Conservation (phyloP, 202 grass and related monocot species). For the Panicum hallii region DNA sequence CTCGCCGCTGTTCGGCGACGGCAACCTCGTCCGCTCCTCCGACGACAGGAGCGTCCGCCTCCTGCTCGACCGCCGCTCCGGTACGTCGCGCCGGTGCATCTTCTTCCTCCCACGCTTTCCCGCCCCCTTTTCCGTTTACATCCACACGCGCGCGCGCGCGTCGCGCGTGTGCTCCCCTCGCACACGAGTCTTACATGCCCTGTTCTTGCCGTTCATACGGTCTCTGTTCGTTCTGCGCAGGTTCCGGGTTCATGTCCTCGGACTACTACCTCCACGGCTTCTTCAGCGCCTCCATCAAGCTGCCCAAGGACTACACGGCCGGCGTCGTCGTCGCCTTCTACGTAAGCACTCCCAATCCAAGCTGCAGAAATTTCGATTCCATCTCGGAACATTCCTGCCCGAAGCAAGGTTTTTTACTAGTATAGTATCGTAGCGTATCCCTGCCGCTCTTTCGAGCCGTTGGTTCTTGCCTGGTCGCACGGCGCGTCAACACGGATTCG, state of each 20-base stretch:
- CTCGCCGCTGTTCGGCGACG: constrained; percentile 71
- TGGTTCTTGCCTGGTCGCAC: constrained; percentile 37
- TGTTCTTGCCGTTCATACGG: neutral
- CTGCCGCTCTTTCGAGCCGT: constrained; percentile 10
- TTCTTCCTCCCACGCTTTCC: neutral
- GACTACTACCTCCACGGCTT: constrained; percentile 82
- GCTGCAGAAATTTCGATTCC: neutral
- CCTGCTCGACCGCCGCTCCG: constrained; percentile 65
- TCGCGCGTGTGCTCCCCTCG: neutral
- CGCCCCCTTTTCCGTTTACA: too few relatives aligned
- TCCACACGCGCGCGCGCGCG: neutral
- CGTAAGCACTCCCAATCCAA: constrained; percentile 44
- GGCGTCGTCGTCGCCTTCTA: constrained; percentile 98
- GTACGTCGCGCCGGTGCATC: constrained; percentile 12
- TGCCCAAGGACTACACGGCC: constrained; percentile 79
- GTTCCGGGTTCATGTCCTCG: constrained; percentile 90
- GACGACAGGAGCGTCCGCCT: constrained; percentile 60
- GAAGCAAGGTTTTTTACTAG: neutral
- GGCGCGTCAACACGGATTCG: constrained; percentile 52
- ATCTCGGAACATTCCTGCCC: constrained; percentile 19
- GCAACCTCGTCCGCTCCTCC: constrained; percentile 56
- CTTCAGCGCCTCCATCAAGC: constrained; percentile 87
- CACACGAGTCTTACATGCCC: neutral
- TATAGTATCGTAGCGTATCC: neutral
- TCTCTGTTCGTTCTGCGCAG: constrained; percentile 36